These are phyloP conservation scores for Dothistroma pini DNA, from an alignment of 2,329 filamentous ascomycete species.

Conservation along the genomic window DNA sequence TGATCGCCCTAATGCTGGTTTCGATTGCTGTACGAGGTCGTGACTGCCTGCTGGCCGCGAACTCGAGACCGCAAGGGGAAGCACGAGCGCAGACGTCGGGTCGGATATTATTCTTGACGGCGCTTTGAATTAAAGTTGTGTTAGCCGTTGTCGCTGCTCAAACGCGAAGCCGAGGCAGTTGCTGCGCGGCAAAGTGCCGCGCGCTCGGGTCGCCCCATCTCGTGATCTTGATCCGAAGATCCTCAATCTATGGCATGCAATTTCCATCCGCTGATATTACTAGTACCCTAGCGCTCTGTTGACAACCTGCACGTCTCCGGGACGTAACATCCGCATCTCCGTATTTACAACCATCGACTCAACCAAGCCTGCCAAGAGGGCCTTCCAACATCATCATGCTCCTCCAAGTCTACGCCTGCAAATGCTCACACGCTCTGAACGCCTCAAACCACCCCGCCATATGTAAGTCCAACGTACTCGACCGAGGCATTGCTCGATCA, in stretches of 20 bases:
- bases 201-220: background rate
- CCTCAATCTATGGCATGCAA: background rate
- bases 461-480: background rate
- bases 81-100: background rate
- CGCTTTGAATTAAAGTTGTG: background rate
- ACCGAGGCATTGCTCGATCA: background rate
- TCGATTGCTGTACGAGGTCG: background rate
- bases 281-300: background rate
- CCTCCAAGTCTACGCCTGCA: background rate
- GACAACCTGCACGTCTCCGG: background rate
- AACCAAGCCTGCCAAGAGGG: background rate
- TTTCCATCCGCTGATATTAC: background rate
- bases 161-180: background rate
- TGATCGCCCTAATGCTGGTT: background rate
- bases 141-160: background rate
- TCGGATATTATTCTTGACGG: background rate
- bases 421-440: constrained; percentile 2
- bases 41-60: background rate
- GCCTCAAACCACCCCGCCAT: background rate
- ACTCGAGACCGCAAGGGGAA: background rate
- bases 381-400: background rate
- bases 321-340: background rate
- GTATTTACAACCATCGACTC: too few relatives aligned
- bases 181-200: background rate
- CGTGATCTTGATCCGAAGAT: background rate